Evolutionary conservation across 2,329 filamentous ascomycete species (phyloP).

Genomic region (Chaetomium sp.): DNA sequence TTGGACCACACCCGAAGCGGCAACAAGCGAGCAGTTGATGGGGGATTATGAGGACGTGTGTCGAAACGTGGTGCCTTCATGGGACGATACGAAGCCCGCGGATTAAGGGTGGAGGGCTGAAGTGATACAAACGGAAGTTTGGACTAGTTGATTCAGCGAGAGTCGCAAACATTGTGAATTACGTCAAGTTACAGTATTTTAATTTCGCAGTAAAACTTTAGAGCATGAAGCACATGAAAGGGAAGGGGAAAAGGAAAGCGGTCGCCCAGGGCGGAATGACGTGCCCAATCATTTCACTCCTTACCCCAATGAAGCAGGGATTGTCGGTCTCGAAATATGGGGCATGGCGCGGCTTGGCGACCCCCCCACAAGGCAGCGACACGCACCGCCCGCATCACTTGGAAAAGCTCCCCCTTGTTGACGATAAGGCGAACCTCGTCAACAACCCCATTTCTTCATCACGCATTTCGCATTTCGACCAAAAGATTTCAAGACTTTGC

Average conservation of each 20-base stretch:
- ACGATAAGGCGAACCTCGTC: slow-evolving; percentile 1
- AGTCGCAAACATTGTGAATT: no score
- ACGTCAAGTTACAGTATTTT: no score
- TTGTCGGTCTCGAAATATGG: slow-evolving; percentile 12
- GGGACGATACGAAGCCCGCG: slow-evolving; percentile 54
- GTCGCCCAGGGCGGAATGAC: neutral
- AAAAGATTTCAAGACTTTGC: neutral
- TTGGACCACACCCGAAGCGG: slow-evolving; percentile 73
- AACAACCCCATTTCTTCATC: slow-evolving; percentile 1
- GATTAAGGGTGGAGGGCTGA: slow-evolving; percentile 32
- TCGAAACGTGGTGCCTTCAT: slow-evolving; percentile 55
- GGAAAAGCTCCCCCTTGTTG: slow-evolving; percentile 9
- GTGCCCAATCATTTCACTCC: slow-evolving; percentile 1
- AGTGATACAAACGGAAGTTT: no score
- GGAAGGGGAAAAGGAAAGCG: neutral
- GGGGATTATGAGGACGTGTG: slow-evolving; percentile 72
- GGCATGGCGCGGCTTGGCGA: slow-evolving; percentile 8
- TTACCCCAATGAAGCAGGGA: slow-evolving; percentile 6
- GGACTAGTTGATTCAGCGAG: no score
- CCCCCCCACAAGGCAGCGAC: slow-evolving; percentile 9
- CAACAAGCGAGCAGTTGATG: slow-evolving; percentile 49
- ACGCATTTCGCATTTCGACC: neutral
- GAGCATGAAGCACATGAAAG: neutral
- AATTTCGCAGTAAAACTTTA: no score
- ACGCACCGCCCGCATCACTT: slow-evolving; percentile 1